Evolutionary conservation across 2,329 filamentous ascomycete species (phyloP).

Genomic region (Westerdykella aurantiaca): DNA sequence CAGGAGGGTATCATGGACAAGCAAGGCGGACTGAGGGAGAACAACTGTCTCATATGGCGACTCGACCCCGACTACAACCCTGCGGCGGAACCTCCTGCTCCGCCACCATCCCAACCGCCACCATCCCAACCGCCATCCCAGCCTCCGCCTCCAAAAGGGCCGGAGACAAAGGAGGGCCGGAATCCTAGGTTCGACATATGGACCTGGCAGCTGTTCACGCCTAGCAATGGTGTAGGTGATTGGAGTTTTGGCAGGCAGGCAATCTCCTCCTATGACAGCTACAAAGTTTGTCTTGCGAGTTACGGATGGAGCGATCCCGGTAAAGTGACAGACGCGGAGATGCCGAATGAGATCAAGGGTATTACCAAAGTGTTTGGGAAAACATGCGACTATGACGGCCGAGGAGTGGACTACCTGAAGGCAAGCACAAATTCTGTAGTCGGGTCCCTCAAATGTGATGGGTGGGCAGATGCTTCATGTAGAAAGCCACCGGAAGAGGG

Average conservation of each 20-base stretch:
- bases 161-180: conserved; percentile 1
- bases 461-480: not conserved
- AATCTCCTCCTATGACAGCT: conserved; percentile 2
- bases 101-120: conserved; percentile 1
- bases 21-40: conserved; percentile 4
- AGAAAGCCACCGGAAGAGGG: not conserved
- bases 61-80: conserved; percentile 4
- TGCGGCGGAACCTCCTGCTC: not conserved
- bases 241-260: not conserved
- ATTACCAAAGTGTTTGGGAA: conserved; percentile 6
- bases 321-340: not conserved
- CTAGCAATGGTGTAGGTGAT: not conserved
- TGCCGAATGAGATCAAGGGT: conserved; percentile 4
- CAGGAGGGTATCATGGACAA: conserved; percentile 6
- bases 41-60: conserved; percentile 5
- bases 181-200: conserved; percentile 3
- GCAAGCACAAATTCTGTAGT: not conserved
- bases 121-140: not conserved
- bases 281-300: conserved; percentile 1
- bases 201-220: conserved; percentile 1
- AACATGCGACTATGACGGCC: conserved; percentile 1
- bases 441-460: not conserved
- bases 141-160: not conserved
- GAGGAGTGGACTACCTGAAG: not conserved
- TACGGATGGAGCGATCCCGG: conserved; percentile 1